Percentiles rank a stretch among this genome's conserved stretches.
These are phyloP conservation scores for Globisporangium mamillatum DNA, from an alignment of 352 stramenopile species.

Conservation along the genomic window DNA sequence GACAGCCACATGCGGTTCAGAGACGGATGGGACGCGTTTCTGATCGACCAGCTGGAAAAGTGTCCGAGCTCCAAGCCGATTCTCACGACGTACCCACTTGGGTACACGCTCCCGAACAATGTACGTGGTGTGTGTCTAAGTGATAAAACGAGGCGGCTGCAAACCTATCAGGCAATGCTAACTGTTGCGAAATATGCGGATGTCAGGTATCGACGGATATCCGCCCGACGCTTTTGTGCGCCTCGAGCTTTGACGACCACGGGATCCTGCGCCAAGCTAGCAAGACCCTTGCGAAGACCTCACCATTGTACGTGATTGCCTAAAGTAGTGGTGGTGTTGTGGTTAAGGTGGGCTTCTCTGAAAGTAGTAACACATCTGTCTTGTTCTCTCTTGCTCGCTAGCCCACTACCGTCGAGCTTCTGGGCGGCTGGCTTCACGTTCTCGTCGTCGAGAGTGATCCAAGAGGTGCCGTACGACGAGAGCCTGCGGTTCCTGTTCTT, in stretches of 20 bases:
- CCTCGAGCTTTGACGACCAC: constrained; percentile 1
- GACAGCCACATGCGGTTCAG: constrained; percentile 93
- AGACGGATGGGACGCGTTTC: constrained; percentile 85
- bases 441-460: background rate
- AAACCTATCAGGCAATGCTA: background rate
- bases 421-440: background rate
- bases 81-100: constrained; percentile 92
- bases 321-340: background rate
- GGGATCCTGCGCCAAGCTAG: background rate
- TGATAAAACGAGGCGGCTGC: background rate
- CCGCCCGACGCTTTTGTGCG: background rate
- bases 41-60: constrained; percentile 73
- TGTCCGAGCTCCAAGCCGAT: constrained; percentile 55
- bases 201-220: background rate
- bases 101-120: constrained; percentile 48
- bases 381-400: background rate
- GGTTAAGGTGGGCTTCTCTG: background rate
- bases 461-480: background rate
- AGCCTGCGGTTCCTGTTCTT: background rate
- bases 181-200: background rate
- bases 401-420: background rate
- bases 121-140: background rate
- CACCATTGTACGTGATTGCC: background rate
- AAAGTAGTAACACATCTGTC: background rate
- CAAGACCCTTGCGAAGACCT: background rate